A percentile compares a stretch with the other conserved stretches of the same genome.
These are phyloP conservation scores for Eimeria praecox DNA, from an alignment of 169 alveolate species.

Conservation along the genomic window DNA sequence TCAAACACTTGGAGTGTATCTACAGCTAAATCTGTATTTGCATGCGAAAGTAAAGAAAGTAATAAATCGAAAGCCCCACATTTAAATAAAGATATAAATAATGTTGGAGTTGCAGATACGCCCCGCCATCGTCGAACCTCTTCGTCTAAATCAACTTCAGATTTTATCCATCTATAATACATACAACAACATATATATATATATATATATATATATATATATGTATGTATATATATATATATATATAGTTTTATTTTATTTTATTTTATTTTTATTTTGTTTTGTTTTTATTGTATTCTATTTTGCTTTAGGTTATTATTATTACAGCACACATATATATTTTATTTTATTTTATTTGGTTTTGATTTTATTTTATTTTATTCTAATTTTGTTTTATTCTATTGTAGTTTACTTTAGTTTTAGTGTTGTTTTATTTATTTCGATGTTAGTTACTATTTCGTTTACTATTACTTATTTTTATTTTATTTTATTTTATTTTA, in stretches of 20 bases:
- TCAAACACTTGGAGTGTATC: constrained; percentile 83
- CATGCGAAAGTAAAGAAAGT: constrained; percentile 10
- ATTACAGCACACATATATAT: no score
- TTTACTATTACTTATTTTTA: no score
- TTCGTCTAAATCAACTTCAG: constrained; percentile 89
- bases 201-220: background rate
- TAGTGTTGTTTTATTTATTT: no score
- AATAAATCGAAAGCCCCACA: constrained; percentile 26
- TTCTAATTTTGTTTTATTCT: background rate
- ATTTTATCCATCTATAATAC: constrained; percentile 81
- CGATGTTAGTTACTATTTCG: no score
- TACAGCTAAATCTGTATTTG: constrained; percentile 84
- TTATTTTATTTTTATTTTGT: no score
- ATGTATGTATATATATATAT: background rate
- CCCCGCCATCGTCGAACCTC: constrained; percentile 84
- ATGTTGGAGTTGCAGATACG: constrained; percentile 85
- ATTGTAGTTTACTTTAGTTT: no score
- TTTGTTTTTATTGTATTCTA: no score
- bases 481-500: no score
- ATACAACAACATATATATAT: background rate
- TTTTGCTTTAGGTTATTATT: no score
- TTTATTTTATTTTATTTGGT: no score
- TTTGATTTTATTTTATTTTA: no score
- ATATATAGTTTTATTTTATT: no score
- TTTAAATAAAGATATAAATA: constrained; percentile 33